These are phyloP conservation scores for Umbelopsis vinacea DNA, from an alignment of 192 early-diverging fungal species.

Conservation along the genomic window DNA sequence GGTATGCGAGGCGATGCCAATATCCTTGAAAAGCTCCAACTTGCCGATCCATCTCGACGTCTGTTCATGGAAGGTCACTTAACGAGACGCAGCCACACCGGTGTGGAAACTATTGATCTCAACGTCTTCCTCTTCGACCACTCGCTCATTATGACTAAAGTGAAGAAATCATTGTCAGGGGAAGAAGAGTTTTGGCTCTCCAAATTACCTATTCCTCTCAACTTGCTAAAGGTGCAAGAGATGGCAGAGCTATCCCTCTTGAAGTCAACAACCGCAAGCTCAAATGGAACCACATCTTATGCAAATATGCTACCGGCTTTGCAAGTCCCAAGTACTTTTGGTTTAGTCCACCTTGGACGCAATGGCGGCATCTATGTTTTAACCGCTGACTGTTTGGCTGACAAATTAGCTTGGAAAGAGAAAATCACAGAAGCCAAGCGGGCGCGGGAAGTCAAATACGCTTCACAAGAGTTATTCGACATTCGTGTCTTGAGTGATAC, in stretches of 20 bases:
- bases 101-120: constrained; percentile 64
- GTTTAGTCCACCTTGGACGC: constrained; percentile 73
- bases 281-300: constrained; percentile 17
- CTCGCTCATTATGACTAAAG: constrained; percentile 75
- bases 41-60: constrained; percentile 69
- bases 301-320: constrained; percentile 41
- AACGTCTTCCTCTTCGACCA: constrained; percentile 91
- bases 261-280: background rate
- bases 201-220: constrained; percentile 79
- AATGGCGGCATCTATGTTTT: constrained; percentile 69
- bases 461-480: constrained; percentile 51
- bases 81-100: constrained; percentile 38
- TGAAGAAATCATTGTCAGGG: constrained; percentile 37
- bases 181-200: constrained; percentile 61
- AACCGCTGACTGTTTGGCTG: constrained; percentile 67
- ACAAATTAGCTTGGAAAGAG: constrained; percentile 79
- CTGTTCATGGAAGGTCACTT: constrained; percentile 81
- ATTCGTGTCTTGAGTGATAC: constrained; percentile 46
- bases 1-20: constrained; percentile 5
- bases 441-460: constrained; percentile 23
- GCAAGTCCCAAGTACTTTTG: constrained; percentile 46
- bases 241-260: background rate
- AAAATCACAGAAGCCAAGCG: constrained; percentile 68
- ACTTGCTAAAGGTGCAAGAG: constrained; percentile 55
- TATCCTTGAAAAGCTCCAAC: constrained; percentile 46